phyloP scores from a whole-genome alignment of 2,329 filamentous ascomycete species.

The Colletotrichum chlorophyti region DNA sequence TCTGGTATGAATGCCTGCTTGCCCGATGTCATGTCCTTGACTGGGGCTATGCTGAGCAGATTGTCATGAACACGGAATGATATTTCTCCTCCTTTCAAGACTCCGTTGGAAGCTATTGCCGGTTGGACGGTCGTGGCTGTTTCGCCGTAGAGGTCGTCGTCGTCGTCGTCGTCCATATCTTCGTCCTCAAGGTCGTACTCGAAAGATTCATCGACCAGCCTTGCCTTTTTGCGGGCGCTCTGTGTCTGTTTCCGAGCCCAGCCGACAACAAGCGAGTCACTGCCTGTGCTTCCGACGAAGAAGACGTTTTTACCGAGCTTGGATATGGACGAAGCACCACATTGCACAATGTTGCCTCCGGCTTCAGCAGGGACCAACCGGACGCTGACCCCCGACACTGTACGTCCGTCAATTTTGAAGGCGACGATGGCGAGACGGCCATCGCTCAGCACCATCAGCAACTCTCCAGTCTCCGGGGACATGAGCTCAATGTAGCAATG shows the following conservation, averaged over 20 bases:
- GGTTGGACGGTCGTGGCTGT: slow-evolving; percentile 41
- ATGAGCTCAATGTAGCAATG: slow-evolving; percentile 79
- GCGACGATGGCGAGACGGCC: slow-evolving; percentile 78
- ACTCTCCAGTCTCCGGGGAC: slow-evolving; percentile 78
- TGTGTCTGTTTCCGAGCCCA: slow-evolving; percentile 75
- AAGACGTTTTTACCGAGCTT: slow-evolving; percentile 72
- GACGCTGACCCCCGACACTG: slow-evolving; percentile 85
- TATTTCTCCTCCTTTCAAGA: slow-evolving; percentile 66
- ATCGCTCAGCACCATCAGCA: slow-evolving; percentile 81
- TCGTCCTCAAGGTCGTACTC: slow-evolving; percentile 60
- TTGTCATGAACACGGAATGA: slow-evolving; percentile 79
- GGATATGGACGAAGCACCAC: slow-evolving; percentile 72
- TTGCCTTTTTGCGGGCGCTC: slow-evolving; percentile 66
- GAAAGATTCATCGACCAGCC: slow-evolving; percentile 60
- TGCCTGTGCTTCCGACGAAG: slow-evolving; percentile 86
- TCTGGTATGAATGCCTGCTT: slow-evolving; percentile 53
- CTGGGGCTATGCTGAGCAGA: slow-evolving; percentile 79
- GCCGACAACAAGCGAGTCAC: slow-evolving; percentile 81
- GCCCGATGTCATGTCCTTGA: slow-evolving; percentile 77
- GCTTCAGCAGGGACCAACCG: slow-evolving; percentile 67
- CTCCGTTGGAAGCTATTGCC: slow-evolving; percentile 43
- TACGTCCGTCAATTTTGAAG: slow-evolving; percentile 89
- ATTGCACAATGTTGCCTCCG: slow-evolving; percentile 68
- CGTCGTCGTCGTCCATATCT: slow-evolving; percentile 67
- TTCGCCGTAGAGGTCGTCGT: slow-evolving; percentile 65